These are phyloP conservation scores for Kurtzmaniella fragi DNA, from an alignment of 805 yeast species.

Conservation along the genomic window DNA sequence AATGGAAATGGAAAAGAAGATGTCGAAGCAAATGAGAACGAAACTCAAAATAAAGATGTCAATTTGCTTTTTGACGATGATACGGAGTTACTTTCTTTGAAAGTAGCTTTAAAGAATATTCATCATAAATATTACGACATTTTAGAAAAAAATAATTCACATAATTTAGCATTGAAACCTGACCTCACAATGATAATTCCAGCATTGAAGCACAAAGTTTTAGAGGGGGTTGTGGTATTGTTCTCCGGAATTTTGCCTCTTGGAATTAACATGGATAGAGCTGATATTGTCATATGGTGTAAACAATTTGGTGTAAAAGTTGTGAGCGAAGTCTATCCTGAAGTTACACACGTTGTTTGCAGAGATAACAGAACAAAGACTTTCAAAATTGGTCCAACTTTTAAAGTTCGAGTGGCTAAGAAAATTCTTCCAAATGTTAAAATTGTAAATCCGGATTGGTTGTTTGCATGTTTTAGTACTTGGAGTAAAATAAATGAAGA, in stretches of 20 bases:
- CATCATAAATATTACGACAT: constrained; percentile 63
- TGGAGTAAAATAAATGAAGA: constrained; percentile 71
- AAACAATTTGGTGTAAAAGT: constrained; percentile 87
- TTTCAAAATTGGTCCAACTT: constrained; percentile 45
- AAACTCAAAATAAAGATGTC: constrained; percentile 30
- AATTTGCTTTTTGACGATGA: constrained; percentile 75
- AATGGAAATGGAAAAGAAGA: constrained; percentile 15
- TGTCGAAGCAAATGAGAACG: constrained; percentile 18
- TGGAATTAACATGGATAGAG: constrained; percentile 65
- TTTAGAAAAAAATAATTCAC: constrained; percentile 24
- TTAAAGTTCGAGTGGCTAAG: constrained; percentile 78
- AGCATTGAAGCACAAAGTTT: constrained; percentile 61
- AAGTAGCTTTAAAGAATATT: constrained; percentile 55
- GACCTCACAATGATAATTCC: constrained; percentile 73
- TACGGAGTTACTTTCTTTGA: constrained; percentile 62
- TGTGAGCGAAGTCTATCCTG: constrained; percentile 59
- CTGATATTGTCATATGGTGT: constrained; percentile 91
- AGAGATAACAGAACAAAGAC: constrained; percentile 50
- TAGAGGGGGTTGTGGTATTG: constrained; percentile 63
- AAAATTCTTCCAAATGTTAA: constrained; percentile 55
- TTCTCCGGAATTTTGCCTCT: constrained; percentile 89
- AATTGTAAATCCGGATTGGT: constrained; percentile 90
- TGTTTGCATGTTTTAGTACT: constrained; percentile 73
- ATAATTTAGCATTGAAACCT: constrained; percentile 31
- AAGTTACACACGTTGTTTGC: constrained; percentile 87